phyloP scores from a whole-genome alignment of 306 rosid species.

The Vigna radiata region DNA sequence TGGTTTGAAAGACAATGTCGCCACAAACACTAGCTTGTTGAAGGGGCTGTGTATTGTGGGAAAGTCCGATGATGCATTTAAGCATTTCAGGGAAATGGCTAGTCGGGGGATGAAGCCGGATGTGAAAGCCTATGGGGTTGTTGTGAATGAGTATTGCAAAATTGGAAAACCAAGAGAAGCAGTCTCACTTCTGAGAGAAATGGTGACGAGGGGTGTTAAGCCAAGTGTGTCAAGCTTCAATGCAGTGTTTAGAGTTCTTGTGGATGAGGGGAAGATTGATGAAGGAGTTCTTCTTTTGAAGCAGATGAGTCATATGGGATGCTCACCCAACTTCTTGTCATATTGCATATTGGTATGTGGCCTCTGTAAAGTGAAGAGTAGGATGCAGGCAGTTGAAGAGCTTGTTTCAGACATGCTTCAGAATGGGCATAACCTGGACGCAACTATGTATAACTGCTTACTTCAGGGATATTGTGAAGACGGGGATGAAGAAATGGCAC shows the following conservation, averaged over 20 bases:
- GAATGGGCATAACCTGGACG: constrained; percentile 51
- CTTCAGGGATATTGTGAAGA: constrained; percentile 52
- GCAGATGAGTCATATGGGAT: constrained; percentile 59
- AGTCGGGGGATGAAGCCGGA: constrained; percentile 50
- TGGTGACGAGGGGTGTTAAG: constrained; percentile 50
- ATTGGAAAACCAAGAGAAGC: constrained; percentile 52
- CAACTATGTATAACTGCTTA: constrained; percentile 49
- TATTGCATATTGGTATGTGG: constrained; percentile 49
- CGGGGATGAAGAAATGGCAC: constrained; percentile 50
- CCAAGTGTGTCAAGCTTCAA: constrained; percentile 59
- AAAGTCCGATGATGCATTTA: constrained; percentile 54
- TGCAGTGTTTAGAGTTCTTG: constrained; percentile 52
- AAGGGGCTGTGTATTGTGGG: constrained; percentile 60
- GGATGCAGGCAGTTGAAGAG: constrained; percentile 54
- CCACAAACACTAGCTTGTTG: constrained; percentile 57
- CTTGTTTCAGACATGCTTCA: constrained; percentile 55
- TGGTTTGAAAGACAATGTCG: constrained; percentile 56
- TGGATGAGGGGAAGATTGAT: constrained; percentile 48
- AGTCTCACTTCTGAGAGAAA: constrained; percentile 56
- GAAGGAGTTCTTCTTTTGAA: constrained; percentile 56
- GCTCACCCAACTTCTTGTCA: constrained; percentile 60
- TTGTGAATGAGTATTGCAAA: constrained; percentile 58
- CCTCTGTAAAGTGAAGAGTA: constrained; percentile 54
- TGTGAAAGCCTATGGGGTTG: constrained; percentile 52
- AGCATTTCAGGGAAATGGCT: constrained; percentile 51